Percentiles rank a stretch among this genome's conserved stretches.
Evolutionary conservation across 768 basidiomycete species (phyloP).

Genomic region (Strobilomyces dryophilus): DNA sequence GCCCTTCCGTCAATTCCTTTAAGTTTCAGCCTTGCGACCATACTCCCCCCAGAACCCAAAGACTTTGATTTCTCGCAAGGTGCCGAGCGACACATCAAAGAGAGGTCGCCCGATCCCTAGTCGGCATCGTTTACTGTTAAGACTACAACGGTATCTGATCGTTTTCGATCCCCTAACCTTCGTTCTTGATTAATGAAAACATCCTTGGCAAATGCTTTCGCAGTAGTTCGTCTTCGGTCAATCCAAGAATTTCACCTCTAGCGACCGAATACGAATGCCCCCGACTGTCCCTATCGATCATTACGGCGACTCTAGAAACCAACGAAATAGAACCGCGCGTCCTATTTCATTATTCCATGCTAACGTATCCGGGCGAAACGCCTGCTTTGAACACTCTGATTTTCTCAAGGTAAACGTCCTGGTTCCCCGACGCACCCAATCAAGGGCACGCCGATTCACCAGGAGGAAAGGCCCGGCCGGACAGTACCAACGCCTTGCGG

Average conservation of each 20-base stretch:
- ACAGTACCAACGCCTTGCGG: conserved; percentile 62
- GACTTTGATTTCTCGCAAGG: conserved; percentile 87
- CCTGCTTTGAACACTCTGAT: no score
- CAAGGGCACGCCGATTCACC: conserved; percentile 67
- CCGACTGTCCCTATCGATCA: conserved; percentile 82
- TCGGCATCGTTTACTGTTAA: conserved; percentile 71
- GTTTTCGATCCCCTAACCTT: conserved; percentile 84
- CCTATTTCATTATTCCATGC: conserved; percentile 50
- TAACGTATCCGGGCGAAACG: no score
- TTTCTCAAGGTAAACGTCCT: conserved; percentile 41
- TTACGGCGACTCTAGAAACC: conserved; percentile 77
- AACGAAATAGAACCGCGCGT: conserved; percentile 79
- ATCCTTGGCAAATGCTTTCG: conserved; percentile 85
- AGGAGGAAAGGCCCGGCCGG: conserved; percentile 64
- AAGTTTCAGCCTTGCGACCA: conserved; percentile 59
- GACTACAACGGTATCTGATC: conserved; percentile 82
- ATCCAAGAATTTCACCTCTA: conserved; percentile 88
- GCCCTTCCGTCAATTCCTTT: conserved; percentile 83
- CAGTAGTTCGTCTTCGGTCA: conserved; percentile 75
- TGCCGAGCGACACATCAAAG: conserved; percentile 69
- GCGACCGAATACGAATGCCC: conserved; percentile 78
- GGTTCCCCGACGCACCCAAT: conserved; percentile 67
- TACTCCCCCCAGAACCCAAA: conserved; percentile 74
- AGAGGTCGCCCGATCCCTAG: conserved; percentile 68
- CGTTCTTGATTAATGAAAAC: conserved; percentile 84